Base-by-base conservation (phyloP, 768 basidiomycete genomes). In the Krasilnikovozyma curviuscula region DNA sequence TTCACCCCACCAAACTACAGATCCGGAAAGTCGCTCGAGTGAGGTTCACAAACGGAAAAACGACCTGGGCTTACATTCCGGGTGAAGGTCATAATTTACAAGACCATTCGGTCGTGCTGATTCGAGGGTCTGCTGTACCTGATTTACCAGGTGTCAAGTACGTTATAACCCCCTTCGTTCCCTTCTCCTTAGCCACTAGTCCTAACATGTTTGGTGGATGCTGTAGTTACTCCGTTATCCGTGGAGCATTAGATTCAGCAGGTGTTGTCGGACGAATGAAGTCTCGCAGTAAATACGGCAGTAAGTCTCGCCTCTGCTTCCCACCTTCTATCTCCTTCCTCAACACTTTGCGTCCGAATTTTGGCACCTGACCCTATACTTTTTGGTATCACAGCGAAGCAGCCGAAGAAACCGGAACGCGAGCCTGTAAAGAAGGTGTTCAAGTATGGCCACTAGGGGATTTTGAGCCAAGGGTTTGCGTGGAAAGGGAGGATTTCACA, bases 21-120 rank as follows among this genome's bases (percentile, higher is more conserved):
- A 46, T 52, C 39, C 83, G 93, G 52, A 97, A 95, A 69, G 84
- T 97, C 48, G 88, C 88, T 37, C 74, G 83, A 58, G 79, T 98
- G 56, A 91, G 91, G 68, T 70, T 98, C 48, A 74, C 79, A 19
- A 86, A 79, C 12, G 93, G 93, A 42, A 79, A 81, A 63, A 78
- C 77, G 35, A 72, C 88, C 54, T 81, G 81, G 70, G 88, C 86
- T 14, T 97, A 95, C 64, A 85, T 97, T 49, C 83, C 81, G 38
- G 93, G 93, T 57, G 93, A 97, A 61, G 93, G 93, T 0, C 91
- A 97, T 63, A 95, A 93, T 61, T 65, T 97, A 59, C 93, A 97
- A 67, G 93, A 97, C 63, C 93, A 98, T 60, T 81, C 80, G 65
- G 91, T 97, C 4, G 88, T 97, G 1, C 65, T 95, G 37, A 75